Evolutionary conservation across 108 stramenopile species (phyloP), one percentile per base, ranked within the genome.

Genomic region (Fragilariopsis cylindrus): DNA sequence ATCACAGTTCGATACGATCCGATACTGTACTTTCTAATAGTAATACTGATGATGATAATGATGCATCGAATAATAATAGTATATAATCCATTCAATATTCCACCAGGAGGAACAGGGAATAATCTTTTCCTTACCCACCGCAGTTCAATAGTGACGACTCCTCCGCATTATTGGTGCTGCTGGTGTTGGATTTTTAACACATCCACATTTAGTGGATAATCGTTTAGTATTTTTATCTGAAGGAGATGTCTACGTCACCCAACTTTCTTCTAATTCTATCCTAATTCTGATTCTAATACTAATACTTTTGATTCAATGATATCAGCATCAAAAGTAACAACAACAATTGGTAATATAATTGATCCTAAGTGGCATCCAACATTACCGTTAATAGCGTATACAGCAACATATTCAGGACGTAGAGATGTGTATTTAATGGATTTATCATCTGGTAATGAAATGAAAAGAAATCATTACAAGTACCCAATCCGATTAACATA

Each of bases 381-480:
- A 46, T 77, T 73, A 52, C 79, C 76, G 3, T 74, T 82, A 42
- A 64, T 86, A 18, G 90, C 86, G 15, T 91, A 84, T 52, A 82
- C 90, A 8, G 90, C 87, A 30, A 88, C 90, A 30, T 90, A 90
- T 53, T 73, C 84, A 3, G 84, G 82, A 8, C 81, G 63, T 13
- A 72, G 90, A 9, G 88, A 91, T 21, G 74, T 87, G 0, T 91
- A 91, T 58, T 50, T 91, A 42, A 67, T 87, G 81, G 88, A 91
- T 73, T 63, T 91, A 9, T 57, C 65, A 21, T 7, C 12, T 5
- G 46, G 63, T 15, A 41, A 42, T 7, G 75, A 77, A 18, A 18
- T 18, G 18, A 15, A 18, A 57, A 57, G 57, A 43, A 39, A 7
- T 78, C 85, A 0, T 60, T 84, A 12, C 82, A 84, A 60, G 48